Percentiles rank a stretch among this genome's conserved stretches.
Evolutionary conservation across 2,329 filamentous ascomycete species (phyloP).

Genomic region (Penicillium crustosum): DNA sequence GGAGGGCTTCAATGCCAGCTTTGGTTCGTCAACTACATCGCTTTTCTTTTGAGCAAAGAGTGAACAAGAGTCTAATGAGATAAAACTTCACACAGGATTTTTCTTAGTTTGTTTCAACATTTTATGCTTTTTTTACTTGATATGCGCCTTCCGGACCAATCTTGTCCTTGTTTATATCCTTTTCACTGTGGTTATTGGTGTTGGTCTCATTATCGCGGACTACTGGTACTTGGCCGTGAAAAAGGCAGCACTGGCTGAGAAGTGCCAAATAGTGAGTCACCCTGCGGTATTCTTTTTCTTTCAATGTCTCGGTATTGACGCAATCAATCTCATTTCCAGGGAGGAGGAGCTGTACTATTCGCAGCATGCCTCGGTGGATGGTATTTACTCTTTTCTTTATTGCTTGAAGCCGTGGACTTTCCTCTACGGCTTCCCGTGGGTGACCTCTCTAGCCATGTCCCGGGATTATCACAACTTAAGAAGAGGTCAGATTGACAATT

Average conservation of each 20-base stretch:
- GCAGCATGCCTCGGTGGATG: background rate
- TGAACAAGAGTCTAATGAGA: background rate
- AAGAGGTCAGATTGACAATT: background rate
- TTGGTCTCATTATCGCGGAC: background rate
- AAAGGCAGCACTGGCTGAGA: background rate
- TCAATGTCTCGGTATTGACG: background rate
- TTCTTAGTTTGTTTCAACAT: background rate
- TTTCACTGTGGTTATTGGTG: background rate
- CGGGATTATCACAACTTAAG: background rate
- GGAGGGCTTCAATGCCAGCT: background rate
- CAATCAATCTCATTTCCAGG: background rate
- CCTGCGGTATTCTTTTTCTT: background rate
- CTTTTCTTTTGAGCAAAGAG: background rate
- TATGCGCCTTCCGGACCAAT: background rate
- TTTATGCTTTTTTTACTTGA: background rate
- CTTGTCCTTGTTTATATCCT: background rate
- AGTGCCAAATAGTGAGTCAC: background rate
- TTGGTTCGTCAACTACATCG: background rate
- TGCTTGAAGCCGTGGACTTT: background rate
- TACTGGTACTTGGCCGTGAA: background rate
- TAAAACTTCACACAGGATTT: background rate
- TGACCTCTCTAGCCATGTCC: background rate
- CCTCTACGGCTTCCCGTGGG: background rate
- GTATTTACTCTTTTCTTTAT: background rate
- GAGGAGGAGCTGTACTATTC: background rate